Evolutionary conservation across 2,329 filamentous ascomycete genomes (phyloP), one percentile per base, ranked within the genome.

Genomic region (Penicillium expansum): DNA sequence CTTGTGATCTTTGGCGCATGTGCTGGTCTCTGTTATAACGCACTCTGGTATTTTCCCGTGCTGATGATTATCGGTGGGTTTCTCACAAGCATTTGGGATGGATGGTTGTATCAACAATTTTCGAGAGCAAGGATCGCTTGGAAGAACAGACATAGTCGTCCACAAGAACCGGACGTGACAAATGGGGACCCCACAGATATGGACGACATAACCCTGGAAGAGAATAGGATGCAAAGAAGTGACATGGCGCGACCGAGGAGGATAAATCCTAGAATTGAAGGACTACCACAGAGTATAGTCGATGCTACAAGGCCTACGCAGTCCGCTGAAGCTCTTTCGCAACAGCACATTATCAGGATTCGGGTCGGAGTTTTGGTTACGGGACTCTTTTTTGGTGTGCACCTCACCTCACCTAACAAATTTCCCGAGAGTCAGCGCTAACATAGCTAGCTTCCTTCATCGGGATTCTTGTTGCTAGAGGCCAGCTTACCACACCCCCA

Each of bases 41-140:
- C 87, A 0, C 72, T 91, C 0, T 92, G 89, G 89, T 92, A 89
- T 62, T 91, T 90, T 44, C 89, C 89, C 0, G 65, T 84, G 0
- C 67, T 91, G 5, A 86, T 91, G 72, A 63, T 82, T 0, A 61
- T 77, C 1, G 83, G 80, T 0, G 88, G 87, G 0, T 11, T 79
- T 1, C 70, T 72, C 0, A 82, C 84, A 0, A 69, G 85, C 0
- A 52, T 82, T 0, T 85, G 83, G 76, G 87, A 90, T 70, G 76
- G 74, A 42, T 76, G 78, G 41, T 80, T 81, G 73, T 63, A 82
- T 7, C 78, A 81, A n/a, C 68, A 74, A 0, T 68, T 78, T 5
- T 67, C 73, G 24, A 73, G 70, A 45, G 71, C 69, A 57, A 66
- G 54, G 38, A 42, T 50, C 24, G 59, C 54, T 16, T 63, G 68